phyloP scores from a whole-genome alignment of 2,329 filamentous ascomycete genomes.

The Monosporascus sp. region DNA sequence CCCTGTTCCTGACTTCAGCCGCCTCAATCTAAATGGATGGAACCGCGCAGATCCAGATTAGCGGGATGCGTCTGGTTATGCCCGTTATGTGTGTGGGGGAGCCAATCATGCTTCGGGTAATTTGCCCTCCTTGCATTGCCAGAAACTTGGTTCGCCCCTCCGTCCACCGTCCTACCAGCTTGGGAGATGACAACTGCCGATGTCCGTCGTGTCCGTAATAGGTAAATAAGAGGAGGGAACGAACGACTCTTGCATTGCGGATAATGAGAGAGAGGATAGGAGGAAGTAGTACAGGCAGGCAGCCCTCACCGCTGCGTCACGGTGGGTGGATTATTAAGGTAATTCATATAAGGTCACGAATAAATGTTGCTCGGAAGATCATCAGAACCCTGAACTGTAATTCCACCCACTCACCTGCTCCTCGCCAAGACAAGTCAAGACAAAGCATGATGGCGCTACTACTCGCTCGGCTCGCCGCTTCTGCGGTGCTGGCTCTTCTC shows the following conservation, averaged over 20 bases:
- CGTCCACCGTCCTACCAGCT: conserved; percentile 3
- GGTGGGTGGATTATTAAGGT: no score
- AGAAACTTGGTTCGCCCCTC: conserved; percentile 13
- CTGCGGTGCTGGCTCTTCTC: no score
- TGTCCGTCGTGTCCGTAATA: conserved; percentile 1
- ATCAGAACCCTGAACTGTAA: no score
- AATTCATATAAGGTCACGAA: no score
- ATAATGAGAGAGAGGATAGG: conserved; percentile 5
- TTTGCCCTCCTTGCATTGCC: conserved; percentile 11
- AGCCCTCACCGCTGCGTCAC: no score
- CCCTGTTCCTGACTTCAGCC: conserved; percentile 14
- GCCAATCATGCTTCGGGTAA: conserved; percentile 15
- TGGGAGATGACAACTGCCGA: conserved; percentile 13
- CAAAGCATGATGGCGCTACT: not conserved
- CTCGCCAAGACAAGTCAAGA: not conserved
- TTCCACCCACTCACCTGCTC: no score
- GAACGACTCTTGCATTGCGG: not conserved
- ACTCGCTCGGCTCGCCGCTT: conserved; percentile 5
- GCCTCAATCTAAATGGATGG: conserved; percentile 12
- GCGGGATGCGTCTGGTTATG: conserved; percentile 11
- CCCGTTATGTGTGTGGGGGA: conserved; percentile 7
- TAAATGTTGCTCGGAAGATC: no score
- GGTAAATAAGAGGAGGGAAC: not conserved
- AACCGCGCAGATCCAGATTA: conserved; percentile 9
- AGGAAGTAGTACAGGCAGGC: no score